A percentile compares a stretch with the other conserved stretches of the same genome.
These are phyloP conservation scores for Mallotus japonicus DNA, from an alignment of 441 rosid species.

Conservation along the genomic window DNA sequence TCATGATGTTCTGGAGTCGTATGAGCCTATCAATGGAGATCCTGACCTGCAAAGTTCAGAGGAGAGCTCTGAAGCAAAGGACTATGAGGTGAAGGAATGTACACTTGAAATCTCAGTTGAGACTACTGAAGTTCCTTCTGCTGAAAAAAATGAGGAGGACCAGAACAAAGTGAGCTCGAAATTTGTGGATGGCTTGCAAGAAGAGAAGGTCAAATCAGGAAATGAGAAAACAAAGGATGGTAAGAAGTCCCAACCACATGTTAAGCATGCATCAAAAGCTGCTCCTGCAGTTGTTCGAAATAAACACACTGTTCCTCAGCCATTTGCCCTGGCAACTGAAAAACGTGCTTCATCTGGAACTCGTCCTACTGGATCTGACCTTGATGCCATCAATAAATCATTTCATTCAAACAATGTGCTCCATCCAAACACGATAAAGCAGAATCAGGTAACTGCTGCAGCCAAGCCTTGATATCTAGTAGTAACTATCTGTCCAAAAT, in stretches of 20 bases:
- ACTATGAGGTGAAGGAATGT: slow-evolving; percentile 85
- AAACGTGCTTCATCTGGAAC: slow-evolving; percentile 75
- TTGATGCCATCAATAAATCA: slow-evolving; percentile 34
- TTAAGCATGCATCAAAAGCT: slow-evolving; percentile 47
- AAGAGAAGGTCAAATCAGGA: slow-evolving; percentile 36
- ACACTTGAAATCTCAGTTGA: slow-evolving; percentile 51
- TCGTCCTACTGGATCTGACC: slow-evolving; percentile 48
- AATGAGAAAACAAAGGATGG: slow-evolving; percentile 28
- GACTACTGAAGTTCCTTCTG: slow-evolving; percentile 28
- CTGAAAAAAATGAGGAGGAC: slow-evolving; percentile 38
- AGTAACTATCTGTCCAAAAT: not conserved
- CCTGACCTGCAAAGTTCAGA: slow-evolving; percentile 48
- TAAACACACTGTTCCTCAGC: slow-evolving; percentile 87
- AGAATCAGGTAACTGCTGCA: slow-evolving; percentile 44
- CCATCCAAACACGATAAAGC: slow-evolving; percentile 36
- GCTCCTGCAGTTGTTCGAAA: slow-evolving; percentile 41
- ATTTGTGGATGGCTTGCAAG: slow-evolving; percentile 28
- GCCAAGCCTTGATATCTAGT: slow-evolving; percentile 8
- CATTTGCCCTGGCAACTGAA: slow-evolving; percentile 87
- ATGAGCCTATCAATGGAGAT: slow-evolving; percentile 46
- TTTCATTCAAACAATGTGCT: slow-evolving; percentile 38
- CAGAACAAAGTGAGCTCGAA: slow-evolving; percentile 29
- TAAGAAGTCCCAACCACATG: slow-evolving; percentile 30
- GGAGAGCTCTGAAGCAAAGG: slow-evolving; percentile 59
- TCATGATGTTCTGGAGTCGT: slow-evolving; percentile 42